Evolutionary conservation across 768 basidiomycete genomes (phyloP).

Genomic region (Lactarius sp.): DNA sequence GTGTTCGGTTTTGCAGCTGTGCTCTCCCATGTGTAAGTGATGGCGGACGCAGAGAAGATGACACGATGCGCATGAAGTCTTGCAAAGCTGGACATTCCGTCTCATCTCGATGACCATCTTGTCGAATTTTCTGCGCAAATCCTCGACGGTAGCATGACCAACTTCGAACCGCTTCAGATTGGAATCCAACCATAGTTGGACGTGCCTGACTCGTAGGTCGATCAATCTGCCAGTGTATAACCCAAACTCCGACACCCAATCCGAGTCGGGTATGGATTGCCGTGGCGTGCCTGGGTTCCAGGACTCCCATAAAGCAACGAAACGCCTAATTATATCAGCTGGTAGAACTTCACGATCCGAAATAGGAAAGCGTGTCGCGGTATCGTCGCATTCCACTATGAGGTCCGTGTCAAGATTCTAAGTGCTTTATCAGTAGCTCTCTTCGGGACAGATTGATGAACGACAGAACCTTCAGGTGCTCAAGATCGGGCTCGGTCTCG

Average conservation of each 20-base stretch:
- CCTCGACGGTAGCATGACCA: conserved; percentile 41
- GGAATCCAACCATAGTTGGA: conserved; percentile 46
- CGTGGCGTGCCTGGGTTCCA: conserved; percentile 36
- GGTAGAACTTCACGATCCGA: conserved; percentile 26
- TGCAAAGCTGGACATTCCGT: conserved; percentile 46
- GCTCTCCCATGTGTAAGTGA: conserved; percentile 42
- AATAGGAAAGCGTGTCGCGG: conserved; percentile 35
- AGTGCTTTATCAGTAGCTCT: background rate
- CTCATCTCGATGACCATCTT: conserved; percentile 42
- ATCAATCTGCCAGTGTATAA: conserved; percentile 38
- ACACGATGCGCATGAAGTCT: conserved; percentile 43
- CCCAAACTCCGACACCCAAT: conserved; percentile 40
- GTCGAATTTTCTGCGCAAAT: conserved; percentile 43
- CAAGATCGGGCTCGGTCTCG: conserved; percentile 42
- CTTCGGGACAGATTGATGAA: background rate
- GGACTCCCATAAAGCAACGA: conserved; percentile 27
- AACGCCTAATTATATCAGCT: conserved; percentile 28
- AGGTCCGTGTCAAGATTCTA: conserved; percentile 52
- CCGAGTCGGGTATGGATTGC: conserved; percentile 35
- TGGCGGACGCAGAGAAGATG: conserved; percentile 45
- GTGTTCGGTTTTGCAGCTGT: conserved; percentile 51
- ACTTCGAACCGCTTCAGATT: conserved; percentile 46
- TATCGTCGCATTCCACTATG: conserved; percentile 37
- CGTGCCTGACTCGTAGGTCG: conserved; percentile 43
- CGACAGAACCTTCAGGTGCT: conserved; percentile 45